phyloP scores from a whole-genome alignment of 768 basidiomycete species.

The Termitomyces eurrhizus region DNA sequence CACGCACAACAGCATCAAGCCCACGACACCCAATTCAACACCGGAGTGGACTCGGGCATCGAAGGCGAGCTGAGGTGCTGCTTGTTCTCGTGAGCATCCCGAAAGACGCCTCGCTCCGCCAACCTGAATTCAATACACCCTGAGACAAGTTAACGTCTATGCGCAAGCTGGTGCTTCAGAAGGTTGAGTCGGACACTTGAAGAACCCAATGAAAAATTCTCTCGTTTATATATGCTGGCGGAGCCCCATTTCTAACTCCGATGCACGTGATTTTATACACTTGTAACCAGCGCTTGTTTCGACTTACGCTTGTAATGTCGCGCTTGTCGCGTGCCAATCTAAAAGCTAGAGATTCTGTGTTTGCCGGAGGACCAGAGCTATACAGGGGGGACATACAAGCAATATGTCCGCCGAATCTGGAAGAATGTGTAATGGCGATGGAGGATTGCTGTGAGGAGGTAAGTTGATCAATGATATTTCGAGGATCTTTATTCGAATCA shows the following conservation, averaged over 20 bases:
- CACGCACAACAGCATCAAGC: constrained; percentile 34
- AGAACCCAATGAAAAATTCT: constrained; percentile 34
- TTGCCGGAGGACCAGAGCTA: constrained; percentile 61
- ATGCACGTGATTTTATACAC: constrained; percentile 13
- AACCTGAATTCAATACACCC: constrained; percentile 66
- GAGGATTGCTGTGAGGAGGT: constrained; percentile 83
- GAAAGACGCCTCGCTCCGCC: constrained; percentile 68
- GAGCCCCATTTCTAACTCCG: constrained; percentile 22
- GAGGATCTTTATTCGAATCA: neutral
- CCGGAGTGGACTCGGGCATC: neutral
- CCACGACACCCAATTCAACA: constrained; percentile 47
- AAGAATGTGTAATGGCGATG: constrained; percentile 74
- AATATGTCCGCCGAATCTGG: constrained; percentile 65
- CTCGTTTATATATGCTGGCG: constrained; percentile 38
- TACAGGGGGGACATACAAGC: constrained; percentile 62
- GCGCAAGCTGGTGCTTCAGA: constrained; percentile 54
- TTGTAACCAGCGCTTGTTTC: neutral
- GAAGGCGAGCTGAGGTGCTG: constrained; percentile 21
- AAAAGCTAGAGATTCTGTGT: constrained; percentile 65
- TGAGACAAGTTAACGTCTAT: constrained; percentile 21
- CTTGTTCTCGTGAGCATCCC: constrained; percentile 38
- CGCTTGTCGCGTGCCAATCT: constrained; percentile 49
- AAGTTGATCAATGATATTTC: neutral
- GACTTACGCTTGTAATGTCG: constrained; percentile 32
- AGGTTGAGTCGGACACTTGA: constrained; percentile 34